These are phyloP conservation scores for Eleusine coracana DNA, from an alignment of 176 grass and related monocot genomes.

Conservation along the genomic window DNA sequence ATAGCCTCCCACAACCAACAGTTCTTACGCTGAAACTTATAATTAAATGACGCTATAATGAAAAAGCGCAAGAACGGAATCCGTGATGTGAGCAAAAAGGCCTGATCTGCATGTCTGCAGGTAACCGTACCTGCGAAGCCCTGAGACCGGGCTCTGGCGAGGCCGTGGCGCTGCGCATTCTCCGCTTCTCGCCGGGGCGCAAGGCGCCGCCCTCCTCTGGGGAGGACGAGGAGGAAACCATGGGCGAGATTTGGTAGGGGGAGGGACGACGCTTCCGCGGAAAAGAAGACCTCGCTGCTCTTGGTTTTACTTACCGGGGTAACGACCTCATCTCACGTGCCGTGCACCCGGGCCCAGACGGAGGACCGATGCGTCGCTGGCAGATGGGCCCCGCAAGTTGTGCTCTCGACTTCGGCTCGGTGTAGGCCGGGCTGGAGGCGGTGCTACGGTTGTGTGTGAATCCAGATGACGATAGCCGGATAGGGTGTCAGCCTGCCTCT, in stretches of 20 bases:
- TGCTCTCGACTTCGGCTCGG: neutral
- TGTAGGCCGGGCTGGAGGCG: neutral
- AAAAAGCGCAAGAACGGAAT: constrained; percentile 3
- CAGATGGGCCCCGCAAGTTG: neutral
- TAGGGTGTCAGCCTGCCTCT: neutral
- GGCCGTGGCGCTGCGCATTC: constrained; percentile 31
- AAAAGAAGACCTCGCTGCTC: constrained; percentile 37
- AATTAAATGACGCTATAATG: neutral
- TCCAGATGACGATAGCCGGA: neutral
- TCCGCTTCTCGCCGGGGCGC: constrained; percentile 31
- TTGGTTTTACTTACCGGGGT: constrained; percentile 32
- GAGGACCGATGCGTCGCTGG: neutral
- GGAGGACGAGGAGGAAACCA: constrained; percentile 50
- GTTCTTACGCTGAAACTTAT: neutral
- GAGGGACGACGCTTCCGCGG: constrained; percentile 18
- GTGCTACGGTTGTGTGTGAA: neutral
- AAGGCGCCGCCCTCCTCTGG: neutral
- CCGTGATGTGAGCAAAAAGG: neutral
- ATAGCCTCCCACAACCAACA: neutral
- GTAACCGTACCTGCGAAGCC: constrained; percentile 35
- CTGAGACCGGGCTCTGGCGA: constrained; percentile 14
- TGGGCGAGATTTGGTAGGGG: constrained; percentile 48
- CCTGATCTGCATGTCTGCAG: constrained; percentile 34
- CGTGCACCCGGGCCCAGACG: neutral
- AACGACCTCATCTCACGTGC: constrained; percentile 36